A percentile compares a stretch with the other conserved stretches of the same genome.
Evolutionary conservation across 768 basidiomycete genomes (phyloP).

Genomic region (Hemileccinum rubropunctum): DNA sequence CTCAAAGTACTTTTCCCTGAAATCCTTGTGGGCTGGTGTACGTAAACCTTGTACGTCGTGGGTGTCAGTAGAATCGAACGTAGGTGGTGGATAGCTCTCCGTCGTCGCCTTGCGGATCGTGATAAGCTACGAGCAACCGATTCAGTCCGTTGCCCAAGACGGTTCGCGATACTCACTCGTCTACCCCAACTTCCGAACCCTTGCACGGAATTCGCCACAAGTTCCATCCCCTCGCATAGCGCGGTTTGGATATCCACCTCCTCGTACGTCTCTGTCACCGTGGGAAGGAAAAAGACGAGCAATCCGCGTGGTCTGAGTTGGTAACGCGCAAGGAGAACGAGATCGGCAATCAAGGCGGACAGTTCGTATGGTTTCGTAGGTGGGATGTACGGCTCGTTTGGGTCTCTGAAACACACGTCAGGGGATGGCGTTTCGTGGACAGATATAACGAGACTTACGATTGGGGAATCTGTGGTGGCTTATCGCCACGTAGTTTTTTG

Average conservation of each 20-base stretch:
- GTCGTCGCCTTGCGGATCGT: constrained; percentile 76
- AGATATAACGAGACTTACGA: constrained; percentile 38
- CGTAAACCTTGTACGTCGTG: constrained; percentile 29
- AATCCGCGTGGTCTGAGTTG: constrained; percentile 83
- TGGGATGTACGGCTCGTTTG: constrained; percentile 75
- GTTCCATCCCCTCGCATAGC: constrained; percentile 83
- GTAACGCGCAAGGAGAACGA: constrained; percentile 79
- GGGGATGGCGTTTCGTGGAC: neutral
- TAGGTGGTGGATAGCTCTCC: constrained; percentile 47
- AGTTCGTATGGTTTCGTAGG: constrained; percentile 93
- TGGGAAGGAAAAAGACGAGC: constrained; percentile 94
- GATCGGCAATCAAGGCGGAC: constrained; percentile 74
- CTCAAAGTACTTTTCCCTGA: constrained; percentile 84
- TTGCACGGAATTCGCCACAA: constrained; percentile 87
- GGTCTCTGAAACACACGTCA: constrained; percentile 18
- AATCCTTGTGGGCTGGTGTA: constrained; percentile 84
- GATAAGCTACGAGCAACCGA: constrained; percentile 63
- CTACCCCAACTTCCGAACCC: constrained; percentile 95
- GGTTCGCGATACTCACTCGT: constrained; percentile 52
- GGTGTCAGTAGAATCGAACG: constrained; percentile 40
- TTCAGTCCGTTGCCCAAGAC: constrained; percentile 1
- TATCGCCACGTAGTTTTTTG: constrained; percentile 43
- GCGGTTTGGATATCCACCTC: constrained; percentile 79
- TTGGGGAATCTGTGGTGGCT: constrained; percentile 31
- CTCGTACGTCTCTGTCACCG: constrained; percentile 87